Evolutionary conservation across 257 asterid species (phyloP).

Genomic region (Orobanche coerulescens): DNA sequence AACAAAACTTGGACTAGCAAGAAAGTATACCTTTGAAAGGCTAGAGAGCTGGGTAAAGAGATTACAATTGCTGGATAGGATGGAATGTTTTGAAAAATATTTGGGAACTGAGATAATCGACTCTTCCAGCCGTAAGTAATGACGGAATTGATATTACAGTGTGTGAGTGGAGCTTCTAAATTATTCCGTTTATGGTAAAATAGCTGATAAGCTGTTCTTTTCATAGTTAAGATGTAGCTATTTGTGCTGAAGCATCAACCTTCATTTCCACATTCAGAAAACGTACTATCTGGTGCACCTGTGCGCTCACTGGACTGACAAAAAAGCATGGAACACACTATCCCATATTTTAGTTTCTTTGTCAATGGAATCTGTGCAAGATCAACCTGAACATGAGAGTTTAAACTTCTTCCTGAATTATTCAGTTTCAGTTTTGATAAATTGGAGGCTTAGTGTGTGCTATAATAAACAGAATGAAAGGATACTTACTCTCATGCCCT

Average conservation of each 20-base stretch:
- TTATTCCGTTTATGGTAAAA: not conserved
- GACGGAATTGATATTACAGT: not conserved
- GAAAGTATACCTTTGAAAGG: not conserved
- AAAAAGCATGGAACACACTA: not conserved
- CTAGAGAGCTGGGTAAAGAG: not conserved
- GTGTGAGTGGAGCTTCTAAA: not conserved
- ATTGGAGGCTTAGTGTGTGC: not conserved
- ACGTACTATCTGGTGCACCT: too few species aligned
- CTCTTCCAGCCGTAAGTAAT: not conserved
- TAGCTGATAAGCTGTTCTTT: not conserved
- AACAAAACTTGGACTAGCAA: not conserved
- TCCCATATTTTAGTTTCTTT: not conserved
- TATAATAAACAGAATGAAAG: too few species aligned
- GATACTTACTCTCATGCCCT: too few species aligned
- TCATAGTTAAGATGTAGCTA: too few species aligned
- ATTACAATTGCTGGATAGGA: slow-evolving; percentile 1
- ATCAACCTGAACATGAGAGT: not conserved
- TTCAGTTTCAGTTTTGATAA: not conserved
- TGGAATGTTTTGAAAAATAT: not conserved
- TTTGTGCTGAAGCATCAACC: too few species aligned
- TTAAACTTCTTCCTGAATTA: not conserved
- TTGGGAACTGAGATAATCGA: not conserved
- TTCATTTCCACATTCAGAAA: too few species aligned
- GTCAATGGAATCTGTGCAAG: not conserved
- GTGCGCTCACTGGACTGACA: too few species aligned